A percentile compares a stretch with the other conserved stretches of the same genome.
phyloP scores from a whole-genome alignment of 345 rosid species.

The Excoecaria agallocha region DNA sequence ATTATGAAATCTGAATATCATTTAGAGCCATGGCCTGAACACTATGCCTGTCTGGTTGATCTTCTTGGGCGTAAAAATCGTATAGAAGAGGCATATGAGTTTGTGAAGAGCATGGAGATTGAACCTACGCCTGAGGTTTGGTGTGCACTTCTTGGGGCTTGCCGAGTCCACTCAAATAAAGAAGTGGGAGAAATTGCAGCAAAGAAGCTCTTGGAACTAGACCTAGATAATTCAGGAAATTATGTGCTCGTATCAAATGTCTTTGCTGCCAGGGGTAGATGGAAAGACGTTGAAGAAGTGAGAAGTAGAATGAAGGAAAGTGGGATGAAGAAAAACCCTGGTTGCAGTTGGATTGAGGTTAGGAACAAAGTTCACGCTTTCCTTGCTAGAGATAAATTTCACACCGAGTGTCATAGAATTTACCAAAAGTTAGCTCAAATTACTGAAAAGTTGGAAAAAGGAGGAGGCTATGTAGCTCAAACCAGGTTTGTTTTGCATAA shows the following conservation, averaged over 20 bases:
- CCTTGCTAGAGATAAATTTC: constrained; percentile 76
- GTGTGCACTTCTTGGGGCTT: constrained; percentile 83
- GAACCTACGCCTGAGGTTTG: constrained; percentile 76
- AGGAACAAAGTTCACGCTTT: constrained; percentile 63
- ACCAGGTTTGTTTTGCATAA: constrained; percentile 66
- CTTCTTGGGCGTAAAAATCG: constrained; percentile 77
- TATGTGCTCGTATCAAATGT: constrained; percentile 77
- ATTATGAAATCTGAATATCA: constrained; percentile 59
- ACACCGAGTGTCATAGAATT: constrained; percentile 56
- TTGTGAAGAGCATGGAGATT: constrained; percentile 58
- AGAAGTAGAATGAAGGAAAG: constrained; percentile 63
- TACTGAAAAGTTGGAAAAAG: constrained; percentile 47
- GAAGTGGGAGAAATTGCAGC: constrained; percentile 67
- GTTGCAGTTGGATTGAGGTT: constrained; percentile 88
- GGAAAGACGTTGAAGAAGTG: constrained; percentile 65
- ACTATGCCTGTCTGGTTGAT: constrained; percentile 77
- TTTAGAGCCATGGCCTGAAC: constrained; percentile 86
- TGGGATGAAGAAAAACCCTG: constrained; percentile 79
- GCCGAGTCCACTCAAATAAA: constrained; percentile 66
- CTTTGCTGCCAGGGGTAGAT: constrained; percentile 66
- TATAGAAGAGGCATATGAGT: constrained; percentile 66
- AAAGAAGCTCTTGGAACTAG: constrained; percentile 51
- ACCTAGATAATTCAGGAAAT: constrained; percentile 67
- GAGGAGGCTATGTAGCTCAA: constrained; percentile 66
- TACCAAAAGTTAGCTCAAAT: constrained; percentile 51